Base-by-base conservation (phyloP, 805 yeast species). In the Suhomyces pyralidae region DNA sequence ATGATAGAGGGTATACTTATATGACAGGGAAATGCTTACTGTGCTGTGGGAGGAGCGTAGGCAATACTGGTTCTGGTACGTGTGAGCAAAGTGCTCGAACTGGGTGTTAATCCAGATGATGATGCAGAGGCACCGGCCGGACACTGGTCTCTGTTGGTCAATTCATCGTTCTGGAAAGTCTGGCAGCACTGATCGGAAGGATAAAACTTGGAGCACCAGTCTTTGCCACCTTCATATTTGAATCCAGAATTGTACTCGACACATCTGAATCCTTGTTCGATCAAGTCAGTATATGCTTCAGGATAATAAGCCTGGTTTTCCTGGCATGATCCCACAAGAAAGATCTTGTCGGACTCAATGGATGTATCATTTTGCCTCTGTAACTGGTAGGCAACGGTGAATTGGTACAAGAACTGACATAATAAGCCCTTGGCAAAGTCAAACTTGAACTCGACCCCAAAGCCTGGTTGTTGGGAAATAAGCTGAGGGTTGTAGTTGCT, bases 201-300 rank as follows among this genome's bases (percentile, higher is more conserved):
- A 40, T 58, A 58, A 44, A 52, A 50, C 47, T 51, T 44, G 49
- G 54, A 45, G 50, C 63, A 59, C 63, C 63, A 58, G 49, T 59
- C 58, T 45, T 49, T 50, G 28, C 61, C 61, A 26, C 60, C 63
- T 24, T 59, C 61, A 26, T 45, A 50, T 40, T 50, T 24, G 46
- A 45, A 50, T 2, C 57, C 63, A 34, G 60, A 54, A 36, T 58
- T 59, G 50, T 59, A 59, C 44, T 59, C 61, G 10, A 53, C 57
- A 48, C 63, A 59, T 53, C 58, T 55, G 46, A 50, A 59, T 2
- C 61, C 52, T 28, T 53, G 54, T 38, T 24, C 47, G 26, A 47
- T 46, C 19, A 36, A 52, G 12, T 26, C 32, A 42, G 48, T n/a
- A 51, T 52, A 52, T 15, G 45, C 52, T 7, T 55, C 57, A 7